Base-by-base conservation (phyloP, 345 rosid genomes). In the Populus ilicifolia region DNA sequence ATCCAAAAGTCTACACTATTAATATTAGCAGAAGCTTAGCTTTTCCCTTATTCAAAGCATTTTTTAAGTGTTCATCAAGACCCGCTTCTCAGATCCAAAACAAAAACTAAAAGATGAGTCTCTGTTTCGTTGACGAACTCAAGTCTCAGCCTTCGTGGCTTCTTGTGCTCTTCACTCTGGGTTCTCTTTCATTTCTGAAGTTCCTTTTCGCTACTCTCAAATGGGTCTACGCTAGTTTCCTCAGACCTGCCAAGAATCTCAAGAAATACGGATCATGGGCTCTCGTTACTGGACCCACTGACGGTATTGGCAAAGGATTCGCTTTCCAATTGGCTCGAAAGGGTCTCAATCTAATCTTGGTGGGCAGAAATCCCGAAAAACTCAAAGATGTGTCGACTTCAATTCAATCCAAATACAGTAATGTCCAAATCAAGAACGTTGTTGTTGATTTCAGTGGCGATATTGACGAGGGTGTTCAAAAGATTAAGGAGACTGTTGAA, bases 221-320 rank as follows among this genome's bases (percentile, higher is more conserved):
- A 70, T 91, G 97, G 90, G 88, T 90, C 81, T 94, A 93, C 82
- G 91, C 91, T 75, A 86, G 73, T 84, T 94, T 96, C 82, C 97
- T 96, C 64, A 78, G 99, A 59, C 97, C 98, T 44, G 89, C 75
- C 14, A 96, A 96, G 75, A 89, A 93, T 74, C 94, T 96, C 75
- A 91, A 84, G 69, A 89, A 89, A 30, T 96, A 96, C 80, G 99
- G 99, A 2, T 96, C 97, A 0, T 96, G 99, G 99, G 97, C 95
- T n/a, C 70, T 96, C 44, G 85, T 96, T 38, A 93, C 98, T 43
- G 97, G 98, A 35, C 90, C 97, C 67, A 96, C 98, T 16, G 99
- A 94, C 33, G 98, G 99, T 18, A 96, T 96, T 54, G 97, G 99
- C 5, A 94, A 92, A 64, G 93, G 88, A 64, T 96, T 96, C 77